Base-by-base conservation (phyloP, 2,329 filamentous ascomycete species). In the Aspergillus sp. region DNA sequence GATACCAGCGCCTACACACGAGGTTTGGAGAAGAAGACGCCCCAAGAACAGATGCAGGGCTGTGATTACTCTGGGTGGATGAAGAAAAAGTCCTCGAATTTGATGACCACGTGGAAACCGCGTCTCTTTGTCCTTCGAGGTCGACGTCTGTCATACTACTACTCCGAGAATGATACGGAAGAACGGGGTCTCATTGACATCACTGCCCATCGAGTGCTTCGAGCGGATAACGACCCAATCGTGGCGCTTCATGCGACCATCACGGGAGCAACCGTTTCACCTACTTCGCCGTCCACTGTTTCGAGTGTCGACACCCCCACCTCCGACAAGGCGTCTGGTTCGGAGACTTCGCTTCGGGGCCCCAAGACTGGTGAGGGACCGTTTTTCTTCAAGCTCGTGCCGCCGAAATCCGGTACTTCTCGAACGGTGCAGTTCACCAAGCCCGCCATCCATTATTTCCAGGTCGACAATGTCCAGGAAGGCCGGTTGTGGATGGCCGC, bases 21-120 rank as follows among this genome's bases (percentile, higher is more conserved):
- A 25, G 94, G 94, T 0, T 76, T 97, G 38, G 82, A 89, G 62
- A 91, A 92, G 71, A 88, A 93, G 55, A 76, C 83, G 0, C 94
- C 94, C 0, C 80, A 85, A 50, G 90, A 96, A 67, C 91, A 93
- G 55, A 94, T 96, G 72, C 77, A 85, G 56, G 86, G 85, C 56
- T 93, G 91, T 50, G 93, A 99, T 67, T 97, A 96, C 70, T 93
- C 88, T 64, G 94, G 94, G 1, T 99, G 94, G 94, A 99, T 99
- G 94, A 97, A 94, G 79, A 99, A 99, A 81, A 92, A 95, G 73
- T 96, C 91, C 54, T 93, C 91, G 1, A 94, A 93, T 65, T 79
- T 97, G 31, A 96, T 99, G 87, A 91, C 91, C 2, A 96, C 92
- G 1, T 99, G 94, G 94, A 99, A 97, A 68, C 89, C 92, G 11